Evolutionary conservation across 2,329 filamentous ascomycete species (phyloP), one percentile per base, ranked within the genome.

Genomic region (Cladophialophora carrionii): DNA sequence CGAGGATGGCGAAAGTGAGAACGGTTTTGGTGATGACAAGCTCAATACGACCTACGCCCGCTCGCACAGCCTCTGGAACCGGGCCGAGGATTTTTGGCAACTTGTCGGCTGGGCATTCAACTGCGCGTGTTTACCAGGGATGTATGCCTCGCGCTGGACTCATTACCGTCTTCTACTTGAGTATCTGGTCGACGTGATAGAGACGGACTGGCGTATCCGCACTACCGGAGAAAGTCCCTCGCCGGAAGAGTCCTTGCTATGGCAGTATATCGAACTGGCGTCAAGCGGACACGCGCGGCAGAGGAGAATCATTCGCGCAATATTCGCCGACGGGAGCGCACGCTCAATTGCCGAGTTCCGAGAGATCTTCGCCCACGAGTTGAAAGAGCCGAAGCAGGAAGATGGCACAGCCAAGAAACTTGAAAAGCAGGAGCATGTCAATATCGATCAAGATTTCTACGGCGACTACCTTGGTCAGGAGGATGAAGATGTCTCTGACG

Each of bases 81-180:
- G 86, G n/a, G 90, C 89, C 0, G 87, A 90, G 66, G 91, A 96
- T 74, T 96, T 98, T 72, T 99, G 95, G 92, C 85, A 88, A 49
- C 85, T 91, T 0, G 84, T 95, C 0, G 95, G 94, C 3, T 98
- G 95, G 95, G 90, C 91, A 0, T 92, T 98, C 76, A 95, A 94
- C 74, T 98, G 94, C 78, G 93, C 91, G 58, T 84, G 90, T 1
- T 76, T 84, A 34, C 87, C 87, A 1, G 65, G 61, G 5, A 52
- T 66, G 5, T 58, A 72, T 41, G 54, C 57, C 1, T 83, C 85
- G 48, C 84, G 94, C 22, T 98, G 95, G 94, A 84, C 82, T 57
- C 84, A 88, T 73, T 98, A 93, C 92, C 87, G 84, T 71, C 78
- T 86, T 7, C 96, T 92, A 90, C 80, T 98, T 14, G 85, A 88